Evolutionary conservation across 129 eudicot species (phyloP).

Genomic region (Flaveria linearis): DNA sequence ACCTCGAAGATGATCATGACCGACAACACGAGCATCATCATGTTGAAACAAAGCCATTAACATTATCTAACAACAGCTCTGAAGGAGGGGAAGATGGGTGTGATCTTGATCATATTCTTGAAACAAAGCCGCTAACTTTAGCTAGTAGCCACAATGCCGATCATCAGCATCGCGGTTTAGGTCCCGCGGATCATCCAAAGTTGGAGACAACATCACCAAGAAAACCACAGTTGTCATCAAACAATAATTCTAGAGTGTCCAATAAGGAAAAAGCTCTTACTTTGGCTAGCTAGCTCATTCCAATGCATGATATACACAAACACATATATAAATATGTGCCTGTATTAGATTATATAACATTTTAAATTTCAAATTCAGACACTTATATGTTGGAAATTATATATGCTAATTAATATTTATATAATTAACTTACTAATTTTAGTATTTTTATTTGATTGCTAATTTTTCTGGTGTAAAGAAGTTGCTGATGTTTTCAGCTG

Average conservation of each 20-base stretch:
- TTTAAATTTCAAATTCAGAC: constrained; percentile 14
- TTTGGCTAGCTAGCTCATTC: constrained; percentile 22
- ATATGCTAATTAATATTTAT: constrained; percentile 13
- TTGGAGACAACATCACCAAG: constrained; percentile 34
- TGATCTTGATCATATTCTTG: constrained; percentile 41
- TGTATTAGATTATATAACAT: constrained; percentile 9
- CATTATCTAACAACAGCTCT: constrained; percentile 33
- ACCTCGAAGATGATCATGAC: constrained; percentile 38
- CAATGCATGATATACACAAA: neutral
- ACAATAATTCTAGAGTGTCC: constrained; percentile 31
- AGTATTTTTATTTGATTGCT: neutral
- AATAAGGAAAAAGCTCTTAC: constrained; percentile 43
- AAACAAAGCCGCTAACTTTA: constrained; percentile 38
- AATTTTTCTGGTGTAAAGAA: constrained; percentile 1
- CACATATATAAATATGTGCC: neutral
- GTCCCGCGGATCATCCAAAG: constrained; percentile 19
- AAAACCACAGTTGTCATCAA: constrained; percentile 38
- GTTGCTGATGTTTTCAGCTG: neutral
- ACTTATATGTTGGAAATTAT: neutral
- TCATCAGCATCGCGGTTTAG: constrained; percentile 32
- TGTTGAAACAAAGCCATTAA: neutral
- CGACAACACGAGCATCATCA: constrained; percentile 25
- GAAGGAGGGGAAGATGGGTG: constrained; percentile 40
- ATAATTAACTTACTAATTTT: neutral
- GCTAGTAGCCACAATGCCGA: constrained; percentile 12